Conservation (phyloP, 345 rosid species). For the Sonneratia alba region DNA sequence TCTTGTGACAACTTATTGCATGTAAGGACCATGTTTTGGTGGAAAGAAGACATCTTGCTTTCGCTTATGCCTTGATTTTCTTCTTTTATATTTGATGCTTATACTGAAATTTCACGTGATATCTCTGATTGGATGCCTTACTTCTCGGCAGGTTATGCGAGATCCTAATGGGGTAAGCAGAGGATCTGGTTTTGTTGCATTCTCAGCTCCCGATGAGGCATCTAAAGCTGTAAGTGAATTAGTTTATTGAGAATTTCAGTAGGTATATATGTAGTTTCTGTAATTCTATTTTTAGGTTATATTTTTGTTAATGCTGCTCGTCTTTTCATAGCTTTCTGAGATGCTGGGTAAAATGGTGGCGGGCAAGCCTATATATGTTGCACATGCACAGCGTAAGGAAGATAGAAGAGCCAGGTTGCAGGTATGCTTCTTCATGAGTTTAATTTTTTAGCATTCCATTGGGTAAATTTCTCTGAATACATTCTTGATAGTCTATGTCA, state of each 20-base stretch:
- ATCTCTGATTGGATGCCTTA: neutral
- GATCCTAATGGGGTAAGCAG: slow-evolving; percentile 68
- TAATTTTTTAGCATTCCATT: neutral
- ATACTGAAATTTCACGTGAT: neutral
- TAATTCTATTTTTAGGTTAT: neutral
- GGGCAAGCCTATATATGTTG: slow-evolving; percentile 88
- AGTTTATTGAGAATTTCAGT: neutral
- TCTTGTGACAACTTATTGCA: neutral
- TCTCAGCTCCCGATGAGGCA: slow-evolving; percentile 75
- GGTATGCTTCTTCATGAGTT: slow-evolving; percentile 26
- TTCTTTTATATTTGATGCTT: neutral
- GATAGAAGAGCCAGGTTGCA: slow-evolving; percentile 90
- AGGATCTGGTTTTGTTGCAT: slow-evolving; percentile 81
- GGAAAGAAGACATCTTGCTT: neutral
- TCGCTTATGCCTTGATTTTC: neutral
- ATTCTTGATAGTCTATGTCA: neutral
- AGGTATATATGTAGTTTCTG: neutral
- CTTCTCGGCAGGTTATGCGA: slow-evolving; percentile 57
- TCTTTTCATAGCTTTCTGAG: slow-evolving; percentile 40
- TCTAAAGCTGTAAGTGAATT: slow-evolving; percentile 59
- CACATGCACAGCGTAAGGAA: slow-evolving; percentile 89
- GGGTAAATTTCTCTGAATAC: neutral
- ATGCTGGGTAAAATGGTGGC: slow-evolving; percentile 92
- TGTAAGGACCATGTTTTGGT: neutral
- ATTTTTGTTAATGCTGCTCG: neutral